Conservation (phyloP, 768 basidiomycete species). For the Tulasnella sp. region DNA sequence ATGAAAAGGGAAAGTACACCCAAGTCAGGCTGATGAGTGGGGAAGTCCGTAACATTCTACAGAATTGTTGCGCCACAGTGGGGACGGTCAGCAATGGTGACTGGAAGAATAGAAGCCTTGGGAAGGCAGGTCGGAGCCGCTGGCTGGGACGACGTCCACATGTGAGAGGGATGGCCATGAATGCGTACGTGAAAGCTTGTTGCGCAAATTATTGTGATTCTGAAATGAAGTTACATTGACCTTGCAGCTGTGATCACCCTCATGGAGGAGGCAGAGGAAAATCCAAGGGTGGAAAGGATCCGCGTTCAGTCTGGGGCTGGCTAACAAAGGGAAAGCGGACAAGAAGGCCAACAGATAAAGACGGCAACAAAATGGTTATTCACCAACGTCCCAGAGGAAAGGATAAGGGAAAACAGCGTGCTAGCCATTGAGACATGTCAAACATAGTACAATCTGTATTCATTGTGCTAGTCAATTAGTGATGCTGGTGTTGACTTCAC, state of each 20-base stretch:
- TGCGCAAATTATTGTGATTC: background rate
- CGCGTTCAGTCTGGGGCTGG: slow-evolving; percentile 87
- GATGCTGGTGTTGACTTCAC: no score
- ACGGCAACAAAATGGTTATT: slow-evolving; percentile 83
- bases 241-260: slow-evolving; percentile 66
- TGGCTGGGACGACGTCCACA: slow-evolving; percentile 78
- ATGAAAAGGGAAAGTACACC: slow-evolving; percentile 54
- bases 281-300: slow-evolving; percentile 91
- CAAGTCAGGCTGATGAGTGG: slow-evolving; percentile 84
- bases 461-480: no score
- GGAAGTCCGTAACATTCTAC: slow-evolving; percentile 75
- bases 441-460: no score
- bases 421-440: no score
- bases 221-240: background rate
- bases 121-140: slow-evolving; percentile 81
- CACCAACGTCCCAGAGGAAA: slow-evolving; percentile 70
- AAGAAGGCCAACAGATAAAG: slow-evolving; percentile 59
- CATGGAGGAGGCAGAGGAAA: slow-evolving; percentile 98
- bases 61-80: slow-evolving; percentile 69
- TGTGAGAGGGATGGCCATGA: slow-evolving; percentile 95
- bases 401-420: no score
- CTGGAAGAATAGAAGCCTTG: slow-evolving; percentile 72
- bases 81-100: slow-evolving; percentile 85
- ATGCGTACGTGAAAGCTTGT: slow-evolving; percentile 52
- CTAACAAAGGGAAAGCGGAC: slow-evolving; percentile 86